Evolutionary conservation across 371 early-diverging fungal genomes (phyloP), one percentile per base, ranked within the genome.

Genomic region (Zychaea mexicana): DNA sequence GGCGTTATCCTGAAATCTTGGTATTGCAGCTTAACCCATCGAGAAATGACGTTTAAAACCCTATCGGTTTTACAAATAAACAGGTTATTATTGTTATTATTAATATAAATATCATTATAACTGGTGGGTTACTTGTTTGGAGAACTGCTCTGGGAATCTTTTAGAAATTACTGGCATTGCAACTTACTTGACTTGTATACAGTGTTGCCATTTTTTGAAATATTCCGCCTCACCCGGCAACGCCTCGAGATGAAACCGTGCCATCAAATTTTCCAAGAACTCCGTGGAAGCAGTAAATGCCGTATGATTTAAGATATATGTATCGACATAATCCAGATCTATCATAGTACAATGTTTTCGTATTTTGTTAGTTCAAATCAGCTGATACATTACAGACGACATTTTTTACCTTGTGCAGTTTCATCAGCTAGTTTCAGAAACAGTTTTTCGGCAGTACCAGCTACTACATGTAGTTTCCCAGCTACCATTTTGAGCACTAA

Each of bases 11-110:
- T 74, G 64, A 91, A 89, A 54, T 88, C 88, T 60, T 86, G 82
- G 61, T 76, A 87, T 46, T 88, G 88, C 12, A 91, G 56, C 58
- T 82, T 82, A 27, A 90, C 77, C 92, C 91, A 92, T 22, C 90
- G 77, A 13, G 74, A 65, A 36, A 92, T 63, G 0, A 88, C 86
- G 52, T 83, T 79, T 0, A 92, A 68, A 9, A 90, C 84, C 59
- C 87, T 92, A 67, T n/a, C n/a, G n/a, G n/a, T n/a, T n/a, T 19
- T 36, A 7, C 38, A 7, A 24, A 49, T 49, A 42, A 49, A 8
- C 49, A 30, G 33, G 46, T 12, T 42, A 42, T 4, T 42, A 42
- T 12, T 42, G 1, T 12, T 42, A 42, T 42, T 17, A 17, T n/a
- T 24, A 15, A 31, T 9, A 0, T 28, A 24, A 28, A n/a, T n/a